A percentile compares a stretch with the other conserved stretches of the same genome.
Evolutionary conservation across 2,329 filamentous ascomycete genomes (phyloP).

Genomic region (Ophiocordyceps robertsii): DNA sequence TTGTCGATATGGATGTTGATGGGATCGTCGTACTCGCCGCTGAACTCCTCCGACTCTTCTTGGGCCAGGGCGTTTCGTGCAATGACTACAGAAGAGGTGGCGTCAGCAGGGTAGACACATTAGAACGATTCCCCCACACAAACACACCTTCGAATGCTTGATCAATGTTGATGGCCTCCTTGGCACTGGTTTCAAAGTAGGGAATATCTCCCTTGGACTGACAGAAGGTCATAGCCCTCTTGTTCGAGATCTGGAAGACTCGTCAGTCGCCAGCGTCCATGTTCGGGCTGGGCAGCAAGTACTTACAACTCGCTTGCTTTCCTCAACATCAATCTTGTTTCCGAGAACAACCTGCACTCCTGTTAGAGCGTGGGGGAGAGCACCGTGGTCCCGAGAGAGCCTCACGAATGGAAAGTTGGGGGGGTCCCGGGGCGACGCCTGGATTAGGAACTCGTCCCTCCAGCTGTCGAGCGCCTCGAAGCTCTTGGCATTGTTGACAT

Average conservation of each 20-base stretch:
- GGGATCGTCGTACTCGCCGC: constrained; percentile 90
- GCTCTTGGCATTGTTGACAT: constrained; percentile 98
- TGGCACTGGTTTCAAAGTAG: constrained; percentile 98
- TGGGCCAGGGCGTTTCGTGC: constrained; percentile 89
- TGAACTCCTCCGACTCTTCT: constrained; percentile 96
- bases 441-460: constrained; percentile 96
- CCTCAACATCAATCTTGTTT: constrained; percentile 98
- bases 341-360: constrained; percentile 68
- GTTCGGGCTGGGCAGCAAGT: neutral
- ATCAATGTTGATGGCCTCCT: constrained; percentile 97
- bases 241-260: constrained; percentile 65
- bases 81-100: constrained; percentile 50
- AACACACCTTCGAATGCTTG: constrained; percentile 53
- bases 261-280: constrained; percentile 2
- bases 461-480: constrained; percentile 98
- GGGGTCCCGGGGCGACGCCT: constrained; percentile 89
- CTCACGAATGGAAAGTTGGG: constrained; percentile 95
- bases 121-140: neutral
- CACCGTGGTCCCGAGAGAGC: constrained; percentile 5
- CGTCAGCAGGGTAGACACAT: neutral
- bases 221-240: constrained; percentile 94
- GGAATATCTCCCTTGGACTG: constrained; percentile 95
- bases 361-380: neutral
- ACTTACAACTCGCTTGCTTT: constrained; percentile 81
- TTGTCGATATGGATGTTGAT: constrained; percentile 97